These are phyloP conservation scores for Irpex sp. DNA, from an alignment of 1,284 basidiomycete species.

Conservation along the genomic window DNA sequence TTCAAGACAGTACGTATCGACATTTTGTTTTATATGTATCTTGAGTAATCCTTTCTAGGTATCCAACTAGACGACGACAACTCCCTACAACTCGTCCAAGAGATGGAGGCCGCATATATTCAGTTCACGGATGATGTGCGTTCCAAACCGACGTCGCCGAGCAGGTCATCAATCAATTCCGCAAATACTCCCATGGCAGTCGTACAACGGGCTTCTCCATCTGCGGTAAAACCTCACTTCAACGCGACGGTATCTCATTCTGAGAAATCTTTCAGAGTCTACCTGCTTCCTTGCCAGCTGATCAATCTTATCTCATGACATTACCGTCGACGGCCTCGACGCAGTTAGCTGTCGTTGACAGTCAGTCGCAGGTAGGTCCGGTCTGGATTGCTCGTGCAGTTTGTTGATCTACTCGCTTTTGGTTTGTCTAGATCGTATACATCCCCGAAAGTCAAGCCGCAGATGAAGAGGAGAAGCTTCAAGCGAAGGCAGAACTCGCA, in stretches of 20 bases:
- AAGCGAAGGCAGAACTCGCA: constrained; percentile 41
- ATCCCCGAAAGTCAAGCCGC: background rate
- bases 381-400: background rate
- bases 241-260: background rate
- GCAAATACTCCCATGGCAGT: background rate
- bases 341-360: constrained; percentile 22
- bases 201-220: background rate
- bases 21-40: too few relatives aligned
- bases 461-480: constrained; percentile 33
- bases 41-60: too few relatives aligned
- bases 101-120: constrained; percentile 15
- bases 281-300: background rate
- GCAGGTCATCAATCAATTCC: too few relatives aligned
- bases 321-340: constrained; percentile 15
- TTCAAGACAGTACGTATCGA: background rate
- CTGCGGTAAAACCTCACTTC: background rate
- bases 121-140: constrained; percentile 18
- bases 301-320: constrained; percentile 5
- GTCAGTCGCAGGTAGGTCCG: constrained; percentile 20
- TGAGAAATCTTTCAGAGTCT: background rate
- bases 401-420: background rate
- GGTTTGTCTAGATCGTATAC: background rate
- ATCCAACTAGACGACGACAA: background rate
- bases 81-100: background rate
- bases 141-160: background rate